phyloP scores from a whole-genome alignment of 2,329 filamentous ascomycete genomes.

The Aspergillus phoenicis region DNA sequence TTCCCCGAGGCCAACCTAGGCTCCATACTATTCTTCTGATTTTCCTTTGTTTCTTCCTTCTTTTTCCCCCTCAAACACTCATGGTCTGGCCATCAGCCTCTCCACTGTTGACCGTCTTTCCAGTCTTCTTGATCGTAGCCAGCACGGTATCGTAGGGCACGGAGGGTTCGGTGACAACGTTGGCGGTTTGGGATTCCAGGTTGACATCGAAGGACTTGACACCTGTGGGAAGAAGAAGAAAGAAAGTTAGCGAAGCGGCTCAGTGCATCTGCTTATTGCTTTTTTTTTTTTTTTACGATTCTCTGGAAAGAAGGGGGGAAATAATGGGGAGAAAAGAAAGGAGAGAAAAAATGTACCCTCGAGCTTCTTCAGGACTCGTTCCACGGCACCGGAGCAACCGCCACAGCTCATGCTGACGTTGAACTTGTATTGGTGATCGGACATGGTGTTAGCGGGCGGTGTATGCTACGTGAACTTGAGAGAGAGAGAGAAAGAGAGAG shows the following conservation, averaged over 20 bases:
- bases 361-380: conserved; percentile 88
- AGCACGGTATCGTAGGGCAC: conserved; percentile 81
- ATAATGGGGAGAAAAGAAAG: no score
- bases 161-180: conserved; percentile 68
- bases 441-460: conserved; percentile 47
- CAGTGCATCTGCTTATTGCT: not conserved
- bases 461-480: no score
- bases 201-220: conserved; percentile 85
- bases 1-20: no score
- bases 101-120: conserved; percentile 79
- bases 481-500: no score
- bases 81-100: conserved; percentile 47
- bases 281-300: not conserved
- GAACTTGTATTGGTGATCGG: conserved; percentile 91
- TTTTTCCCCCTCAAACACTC: conserved; percentile 31
- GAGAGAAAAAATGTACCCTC: conserved; percentile 64
- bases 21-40: no score
- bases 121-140: conserved; percentile 89
- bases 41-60: no score
- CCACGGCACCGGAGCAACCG: conserved; percentile 92
- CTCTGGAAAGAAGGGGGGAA: no score
- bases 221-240: conserved; percentile 54
- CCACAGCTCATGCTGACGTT: conserved; percentile 91
- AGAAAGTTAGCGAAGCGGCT: not conserved
- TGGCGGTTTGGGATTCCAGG: conserved; percentile 82